Evolutionary conservation across 768 basidiomycete species (phyloP), one percentile per base, ranked within the genome.

Genomic region (Boletellus sp.): DNA sequence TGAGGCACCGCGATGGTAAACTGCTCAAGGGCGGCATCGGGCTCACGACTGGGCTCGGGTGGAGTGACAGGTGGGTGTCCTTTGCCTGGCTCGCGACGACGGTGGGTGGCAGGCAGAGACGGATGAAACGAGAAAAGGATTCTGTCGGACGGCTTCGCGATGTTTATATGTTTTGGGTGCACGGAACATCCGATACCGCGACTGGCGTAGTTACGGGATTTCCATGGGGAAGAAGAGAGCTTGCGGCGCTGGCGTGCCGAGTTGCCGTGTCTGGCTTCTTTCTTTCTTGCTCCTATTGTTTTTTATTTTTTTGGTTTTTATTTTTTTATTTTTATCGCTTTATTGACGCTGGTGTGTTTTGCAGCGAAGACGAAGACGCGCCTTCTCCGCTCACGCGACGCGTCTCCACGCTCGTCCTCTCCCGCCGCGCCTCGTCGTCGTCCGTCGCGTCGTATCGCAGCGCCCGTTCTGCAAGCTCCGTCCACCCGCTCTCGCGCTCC

Each of bases 291-390:
- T 23, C 28, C 3, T 43, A 20, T 43, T n/a, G n/a, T 22, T 15
- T 28, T 28, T 28, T 28, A 10, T 10, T 3, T 28, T 11, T 1
- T n/a, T n/a, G n/a, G 32, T n/a, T 23, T 28, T 6, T 43, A 20
- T 43, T 22, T 15, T 28, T 28, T 28, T 28, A 10, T 10, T 3
- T 28, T 11, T 1, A 10, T 28, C 11, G 9, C 9, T 35, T 19
- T 42, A 11, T 19, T 32, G 28, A 38, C 23, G 37, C 19, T 44
- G 16, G 39, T 23, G 3, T 10, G 34, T 39, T 35, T 47, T 61
- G 46, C 63, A 84, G 83, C 48, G 85, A 86, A 70, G 85, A 86
- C 64, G 85, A 87, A 71, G 81, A 84, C 50, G 83, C 84, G 0
- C 84, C 84, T 6, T 84, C 82, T 0, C 74, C 80, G 2, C 74